Evolutionary conservation across 768 basidiomycete species (phyloP).

Genomic region (Psilocybe tampanensis): DNA sequence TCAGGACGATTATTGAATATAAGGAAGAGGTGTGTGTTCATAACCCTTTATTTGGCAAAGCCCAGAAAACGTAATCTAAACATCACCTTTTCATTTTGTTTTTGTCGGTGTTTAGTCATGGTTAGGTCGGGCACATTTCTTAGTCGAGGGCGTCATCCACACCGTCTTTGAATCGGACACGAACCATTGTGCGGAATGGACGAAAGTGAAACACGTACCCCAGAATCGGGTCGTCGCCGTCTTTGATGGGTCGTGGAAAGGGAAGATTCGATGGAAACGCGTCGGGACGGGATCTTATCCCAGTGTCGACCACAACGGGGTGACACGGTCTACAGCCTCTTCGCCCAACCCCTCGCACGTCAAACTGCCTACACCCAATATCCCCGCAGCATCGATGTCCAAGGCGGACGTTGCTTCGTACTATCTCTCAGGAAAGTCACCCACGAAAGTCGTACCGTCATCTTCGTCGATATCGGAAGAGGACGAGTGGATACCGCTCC

Average conservation of each 20-base stretch:
- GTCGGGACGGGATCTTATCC: slow-evolving; percentile 49
- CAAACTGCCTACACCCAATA: slow-evolving; percentile 37
- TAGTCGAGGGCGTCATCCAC: slow-evolving; percentile 89
- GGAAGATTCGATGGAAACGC: slow-evolving; percentile 78
- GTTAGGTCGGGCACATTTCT: slow-evolving; percentile 86
- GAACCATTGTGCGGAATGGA: slow-evolving; percentile 68
- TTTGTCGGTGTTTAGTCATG: no score
- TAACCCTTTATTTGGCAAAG: not conserved
- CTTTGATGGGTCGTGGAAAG: slow-evolving; percentile 90
- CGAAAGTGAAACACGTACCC: slow-evolving; percentile 90
- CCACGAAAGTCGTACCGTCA: not conserved
- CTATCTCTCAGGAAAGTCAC: slow-evolving; percentile 1
- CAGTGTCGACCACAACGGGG: slow-evolving; percentile 17
- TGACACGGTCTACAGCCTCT: slow-evolving; percentile 44
- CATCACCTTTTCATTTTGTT: no score
- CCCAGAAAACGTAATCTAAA: no score
- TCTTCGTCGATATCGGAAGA: slow-evolving; percentile 17
- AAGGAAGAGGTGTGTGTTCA: slow-evolving; percentile 84
- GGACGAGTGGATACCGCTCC: slow-evolving; percentile 63
- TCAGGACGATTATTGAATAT: slow-evolving; percentile 88
- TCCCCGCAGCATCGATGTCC: slow-evolving; percentile 43
- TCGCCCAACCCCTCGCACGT: slow-evolving; percentile 50
- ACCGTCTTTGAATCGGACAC: slow-evolving; percentile 67
- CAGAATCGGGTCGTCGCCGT: slow-evolving; percentile 72
- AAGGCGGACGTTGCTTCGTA: slow-evolving; percentile 40